Evolutionary conservation across 108 stramenopile genomes (phyloP), one percentile per base, ranked within the genome.

Genomic region (Nitzschia inconspicua): DNA sequence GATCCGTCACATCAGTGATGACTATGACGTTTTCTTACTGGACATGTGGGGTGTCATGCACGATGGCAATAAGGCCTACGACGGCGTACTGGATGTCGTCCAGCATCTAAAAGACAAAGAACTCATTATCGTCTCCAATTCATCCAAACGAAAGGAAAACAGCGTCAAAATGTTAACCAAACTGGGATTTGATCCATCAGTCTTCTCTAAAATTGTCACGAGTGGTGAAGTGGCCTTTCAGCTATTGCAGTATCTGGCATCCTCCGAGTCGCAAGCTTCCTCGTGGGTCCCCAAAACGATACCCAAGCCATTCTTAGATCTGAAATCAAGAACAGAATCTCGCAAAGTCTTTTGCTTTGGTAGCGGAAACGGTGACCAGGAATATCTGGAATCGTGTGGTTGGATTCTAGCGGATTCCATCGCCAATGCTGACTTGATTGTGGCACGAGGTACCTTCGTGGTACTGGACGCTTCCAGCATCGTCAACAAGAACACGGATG

Each of bases 31-130:
- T 4, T 91, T 92, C 47, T 60, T 96, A 0, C 52, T 96, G 25
- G 95, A 96, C 58, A 93, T 95, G 85, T 96, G 92, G 92, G 93
- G 93, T 11, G 94, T 95, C 1, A 75, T 96, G 84, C 96, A 97
- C 61, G 82, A 97, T 61, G 96, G 96, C 6, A 56, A 49, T 39
- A 49, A 26, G 20, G 66, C 91, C 7, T 97, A 97, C 44, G 83
- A 84, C 5, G 91, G 91, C 0, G 93, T 91, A 0, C 51, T 91
- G 46, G 82, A 91, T 25, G 70, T 75, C n/a, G 60, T 95, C 13
- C 28, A 63, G 9, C 41, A 75, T 65, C 72, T 97, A 26, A 57
- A 62, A 50, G 42, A 48, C 44, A 96, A 95, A 60, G 66, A 76
- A 14, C 54, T 97, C 54, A 82, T 93, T 36, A 72, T 97, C 46